Evolutionary conservation across 2,329 filamentous ascomycete genomes (phyloP), one percentile per base, ranked within the genome.

Genomic region (Bipolaris zeicola): DNA sequence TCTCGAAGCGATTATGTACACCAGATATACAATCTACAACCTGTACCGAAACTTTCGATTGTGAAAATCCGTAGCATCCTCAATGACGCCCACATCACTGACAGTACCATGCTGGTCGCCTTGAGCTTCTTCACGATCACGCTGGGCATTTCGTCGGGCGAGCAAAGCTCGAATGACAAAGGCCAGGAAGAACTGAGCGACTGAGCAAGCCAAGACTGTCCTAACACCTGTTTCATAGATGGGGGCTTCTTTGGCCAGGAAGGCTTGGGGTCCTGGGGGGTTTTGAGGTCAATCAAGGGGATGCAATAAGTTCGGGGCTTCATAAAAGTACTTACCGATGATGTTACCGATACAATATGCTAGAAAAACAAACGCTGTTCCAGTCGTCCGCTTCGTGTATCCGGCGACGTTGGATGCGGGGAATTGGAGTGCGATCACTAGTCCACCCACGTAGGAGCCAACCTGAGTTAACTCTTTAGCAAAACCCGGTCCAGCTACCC

Each of bases 391-490:
- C 41, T 64, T 64, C 8, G 62, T 64, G 36, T 64, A 64, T 22
- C 62, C 62, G 2, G 76, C 80, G 0, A 83, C 62, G 26, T 82
- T 83, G 4, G 78, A 73, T 0, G 80, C 78, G 0, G 81, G 82
- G 70, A 83, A 77, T 58, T 83, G 83, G 31, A 86, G 74, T 0
- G 82, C 81, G 0, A 85, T 72, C 0, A 85, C 82, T 6, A 86
- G 69, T 1, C 81, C 81, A 0, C 79, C 76, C 2, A 85, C 83
- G 50, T 78, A 85, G 0, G 77, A 70, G 0, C 81, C 76, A 6
- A 62, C 57, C 52, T 52, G 2, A 5, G 11, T 14, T 26, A 26
- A 26, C 6, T 6, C 14, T 6, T 55, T 34, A 57, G 34, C 11
- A 14, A 76, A n/a, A 22, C 6, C 4, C 5, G 60, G 58, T 60